These are phyloP conservation scores for Penicillium sp. DNA, from an alignment of 2,329 filamentous ascomycete species.

Conservation along the genomic window DNA sequence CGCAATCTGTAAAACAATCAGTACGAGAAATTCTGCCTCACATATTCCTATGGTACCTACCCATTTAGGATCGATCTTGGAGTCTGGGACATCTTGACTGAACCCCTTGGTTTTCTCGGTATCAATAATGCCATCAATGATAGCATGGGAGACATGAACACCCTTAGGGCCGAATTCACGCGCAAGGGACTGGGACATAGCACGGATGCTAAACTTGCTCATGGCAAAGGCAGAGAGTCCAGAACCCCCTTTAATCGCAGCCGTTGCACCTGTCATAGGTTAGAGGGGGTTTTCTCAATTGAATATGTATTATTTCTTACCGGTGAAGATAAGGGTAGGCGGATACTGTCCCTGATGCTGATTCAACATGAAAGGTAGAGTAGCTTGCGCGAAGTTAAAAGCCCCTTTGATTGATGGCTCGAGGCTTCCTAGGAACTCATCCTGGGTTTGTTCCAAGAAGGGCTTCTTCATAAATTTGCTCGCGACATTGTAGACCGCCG, in stretches of 20 bases:
- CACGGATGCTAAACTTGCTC: constrained; percentile 55
- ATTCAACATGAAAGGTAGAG: constrained; percentile 48
- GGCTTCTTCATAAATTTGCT: constrained; percentile 34
- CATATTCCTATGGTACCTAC: constrained; percentile 33
- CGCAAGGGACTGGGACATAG: constrained; percentile 52
- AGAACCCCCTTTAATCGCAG: constrained; percentile 53
- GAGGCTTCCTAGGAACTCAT: constrained; percentile 23
- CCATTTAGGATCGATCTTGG: constrained; percentile 52
- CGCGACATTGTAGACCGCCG: constrained; percentile 56
- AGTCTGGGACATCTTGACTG: constrained; percentile 43
- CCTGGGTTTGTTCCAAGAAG: constrained; percentile 26
- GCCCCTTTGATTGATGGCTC: constrained; percentile 44
- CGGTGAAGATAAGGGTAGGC: constrained; percentile 55
- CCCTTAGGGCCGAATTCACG: constrained; percentile 58
- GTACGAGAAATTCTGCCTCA: background rate
- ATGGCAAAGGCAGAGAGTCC: constrained; percentile 51
- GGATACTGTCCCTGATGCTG: constrained; percentile 42
- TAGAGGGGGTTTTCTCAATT: too few species aligned
- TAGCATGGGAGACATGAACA: constrained; percentile 57
- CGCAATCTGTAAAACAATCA: constrained; percentile 46
- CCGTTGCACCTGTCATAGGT: constrained; percentile 47
- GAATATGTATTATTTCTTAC: background rate
- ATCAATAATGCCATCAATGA: constrained; percentile 59
- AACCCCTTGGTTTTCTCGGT: constrained; percentile 50
- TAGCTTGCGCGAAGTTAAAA: constrained; percentile 52